Base-by-base conservation (phyloP, 148 eudicot species). In the Tetragonia tetragonoides region DNA sequence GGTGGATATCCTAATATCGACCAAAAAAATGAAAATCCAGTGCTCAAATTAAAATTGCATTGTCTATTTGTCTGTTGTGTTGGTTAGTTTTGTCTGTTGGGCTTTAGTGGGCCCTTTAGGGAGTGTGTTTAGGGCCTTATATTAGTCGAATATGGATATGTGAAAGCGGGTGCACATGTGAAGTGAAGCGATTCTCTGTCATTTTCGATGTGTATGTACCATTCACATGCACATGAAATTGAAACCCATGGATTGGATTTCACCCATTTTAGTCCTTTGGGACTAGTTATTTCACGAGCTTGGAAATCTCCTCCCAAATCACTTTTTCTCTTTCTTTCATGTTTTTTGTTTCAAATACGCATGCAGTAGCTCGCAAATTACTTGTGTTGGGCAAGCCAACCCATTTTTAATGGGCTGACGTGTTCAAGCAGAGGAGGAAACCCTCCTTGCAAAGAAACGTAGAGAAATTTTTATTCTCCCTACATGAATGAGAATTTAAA, bases 211-310 rank as follows among this genome's bases (percentile, higher is more conserved):
- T 41, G 0, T 17, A 71, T 0, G 51, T 15, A 21, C 44, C 12
- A 1, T 56, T 79, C 81, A 79, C 77, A 79, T 79, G 81, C 81
- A 79, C 69, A 7, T 28, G 14, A 62, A 20, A 15, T 70, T 23
- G 42, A 24, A 68, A 57, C 54, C 12, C 11, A 23, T 44, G 66
- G 34, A 44, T 70, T 47, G 38, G 46, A 68, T 42, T 28, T 46
- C 62, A 28, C 34, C 34, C 34, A 28, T 28, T 28, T 28, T 28
- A 17, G 68, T 10, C 59, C 12, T 54, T 12, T 15, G 59, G 59
- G 59, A 54, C 15, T 54, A 12, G 11, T 54, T 2, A 54, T 54
- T 54, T 17, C 12, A 10, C 11, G 51, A 10, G 51, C 51, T 46
- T 46, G 51, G 51, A 46, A 46, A 46, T 46, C 34, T 28, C 34